Base-by-base conservation (phyloP, 129 eudicot species). In the Cynara cardunculus region DNA sequence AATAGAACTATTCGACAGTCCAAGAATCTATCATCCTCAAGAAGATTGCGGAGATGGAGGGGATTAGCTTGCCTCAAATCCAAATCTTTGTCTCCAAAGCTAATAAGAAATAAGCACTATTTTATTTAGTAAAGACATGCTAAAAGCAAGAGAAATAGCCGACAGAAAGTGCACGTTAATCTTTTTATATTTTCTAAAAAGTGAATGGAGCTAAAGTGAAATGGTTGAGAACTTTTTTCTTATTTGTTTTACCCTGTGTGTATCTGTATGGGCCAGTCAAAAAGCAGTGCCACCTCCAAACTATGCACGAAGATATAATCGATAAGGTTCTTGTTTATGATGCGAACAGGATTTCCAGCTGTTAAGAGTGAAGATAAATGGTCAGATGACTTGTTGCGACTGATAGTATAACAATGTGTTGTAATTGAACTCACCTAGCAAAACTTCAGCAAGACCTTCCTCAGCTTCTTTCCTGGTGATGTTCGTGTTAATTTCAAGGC, bases 51-150 rank as follows among this genome's bases (percentile, higher is more conserved):
- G 22, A 96, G 96, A 87, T 89, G 93, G 76, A 96, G 97, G 74
- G 99, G 99, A 86, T 96, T 96, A 49, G 98, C 82, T 65, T 28
- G 84, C 87, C 97, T 85, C 86, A 96, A 85, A 81, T 96, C 99
- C 87, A 93, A 85, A 93, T 96, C 99, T 78, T 87, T 91, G 88
- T 96, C 99, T 25, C 99, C 99, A 81, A 93, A 92, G 37, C 99
- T 96, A 73, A 46, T 32, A 77, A 78, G 11, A 65, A 49, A 77
- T 32, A 2, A 81, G 80, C n/a, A 65, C 27, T 1, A 61, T 62
- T 62, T 64, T 44, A 82, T 34, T 75, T 22, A 71, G 26, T 80
- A 41, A 39, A 62, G 31, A 81, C n/a, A 46, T 18, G 72, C 28
- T 56, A 76, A 10, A 62, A 56, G 31, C 46, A 64, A 4, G 0